Conservation (phyloP, 1,284 basidiomycete genomes). For the Ustilago crameri region DNA sequence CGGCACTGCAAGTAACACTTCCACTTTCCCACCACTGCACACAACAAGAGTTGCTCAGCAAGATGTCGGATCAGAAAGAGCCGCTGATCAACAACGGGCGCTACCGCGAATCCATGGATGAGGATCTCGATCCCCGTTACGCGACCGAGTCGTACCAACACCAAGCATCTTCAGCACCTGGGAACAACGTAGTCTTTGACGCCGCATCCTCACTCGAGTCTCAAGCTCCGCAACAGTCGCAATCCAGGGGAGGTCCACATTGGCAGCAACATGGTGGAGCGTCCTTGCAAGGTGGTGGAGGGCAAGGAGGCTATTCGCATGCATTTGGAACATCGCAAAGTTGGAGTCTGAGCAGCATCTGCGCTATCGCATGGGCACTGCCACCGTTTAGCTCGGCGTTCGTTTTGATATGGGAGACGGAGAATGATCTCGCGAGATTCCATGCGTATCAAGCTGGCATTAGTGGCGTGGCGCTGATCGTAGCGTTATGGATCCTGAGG, state of each 20-base stretch:
- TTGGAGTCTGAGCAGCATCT: constrained; percentile 55
- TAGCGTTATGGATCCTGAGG: constrained; percentile 53
- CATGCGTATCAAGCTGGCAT: constrained; percentile 62
- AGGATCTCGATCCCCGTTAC: constrained; percentile 56
- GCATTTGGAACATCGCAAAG: constrained; percentile 42
- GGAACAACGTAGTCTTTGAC: constrained; percentile 38
- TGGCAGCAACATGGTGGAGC: constrained; percentile 19
- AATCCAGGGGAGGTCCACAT: constrained; percentile 7
- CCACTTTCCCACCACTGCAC: background rate
- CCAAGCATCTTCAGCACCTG: constrained; percentile 18
- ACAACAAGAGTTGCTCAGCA: background rate
- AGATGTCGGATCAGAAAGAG: constrained; percentile 40
- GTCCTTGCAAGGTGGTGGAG: constrained; percentile 2
- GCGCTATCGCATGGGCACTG: constrained; percentile 54
- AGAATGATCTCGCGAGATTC: constrained; percentile 60
- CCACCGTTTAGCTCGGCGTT: constrained; percentile 56
- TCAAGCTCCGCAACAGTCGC: constrained; percentile 27
- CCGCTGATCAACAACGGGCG: constrained; percentile 29
- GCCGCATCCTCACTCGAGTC: constrained; percentile 40
- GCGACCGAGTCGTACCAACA: constrained; percentile 58
- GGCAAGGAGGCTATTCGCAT: constrained; percentile 15
- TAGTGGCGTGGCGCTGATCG: constrained; percentile 44
- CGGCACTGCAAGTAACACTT: background rate
- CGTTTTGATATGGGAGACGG: constrained; percentile 59
- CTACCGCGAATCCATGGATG: constrained; percentile 45